Evolutionary conservation across 2,329 filamentous ascomycete species (phyloP).

Genomic region (Xylariaceae sp.): DNA sequence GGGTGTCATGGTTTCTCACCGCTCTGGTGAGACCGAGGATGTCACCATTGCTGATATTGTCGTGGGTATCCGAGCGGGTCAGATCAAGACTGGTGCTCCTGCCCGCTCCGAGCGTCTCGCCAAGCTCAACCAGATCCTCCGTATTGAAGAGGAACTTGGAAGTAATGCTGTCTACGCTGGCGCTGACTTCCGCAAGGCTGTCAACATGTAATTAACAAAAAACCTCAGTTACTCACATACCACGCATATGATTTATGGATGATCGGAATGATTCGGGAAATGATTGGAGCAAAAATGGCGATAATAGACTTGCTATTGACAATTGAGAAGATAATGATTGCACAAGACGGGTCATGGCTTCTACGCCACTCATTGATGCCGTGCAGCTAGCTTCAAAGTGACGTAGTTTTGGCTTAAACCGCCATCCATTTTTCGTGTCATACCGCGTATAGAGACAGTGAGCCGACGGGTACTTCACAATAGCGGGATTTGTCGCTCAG

Average conservation of each 20-base stretch:
- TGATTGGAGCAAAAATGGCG: constrained; percentile 37
- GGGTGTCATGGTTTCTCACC: constrained; percentile 99
- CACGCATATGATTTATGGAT: constrained; percentile 31
- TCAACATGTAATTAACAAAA: constrained; percentile 73
- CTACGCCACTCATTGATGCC: too few relatives aligned
- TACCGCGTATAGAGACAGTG: background rate
- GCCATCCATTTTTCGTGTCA: constrained; percentile 1
- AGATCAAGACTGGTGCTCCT: constrained; percentile 99
- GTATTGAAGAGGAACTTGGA: constrained; percentile 98
- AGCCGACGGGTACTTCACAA: background rate
- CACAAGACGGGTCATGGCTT: constrained; percentile 8
- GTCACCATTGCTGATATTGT: constrained; percentile 98
- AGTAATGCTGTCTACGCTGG: constrained; percentile 91
- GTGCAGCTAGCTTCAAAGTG: background rate
- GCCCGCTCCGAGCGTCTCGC: constrained; percentile 96
- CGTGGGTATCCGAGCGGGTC: constrained; percentile 92
- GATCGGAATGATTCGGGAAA: constrained; percentile 36
- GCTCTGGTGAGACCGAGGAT: constrained; percentile 99
- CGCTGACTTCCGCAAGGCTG: constrained; percentile 85
- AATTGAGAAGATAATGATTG: constrained; percentile 25
- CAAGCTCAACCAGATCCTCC: constrained; percentile 99
- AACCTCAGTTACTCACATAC: constrained; percentile 22
- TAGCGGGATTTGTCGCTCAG: constrained; percentile 13
- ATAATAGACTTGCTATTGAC: constrained; percentile 36
- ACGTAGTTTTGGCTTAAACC: constrained; percentile 10